Evolutionary conservation across 2,329 filamentous ascomycete species (phyloP).

Genomic region (Fusarium papillatum): DNA sequence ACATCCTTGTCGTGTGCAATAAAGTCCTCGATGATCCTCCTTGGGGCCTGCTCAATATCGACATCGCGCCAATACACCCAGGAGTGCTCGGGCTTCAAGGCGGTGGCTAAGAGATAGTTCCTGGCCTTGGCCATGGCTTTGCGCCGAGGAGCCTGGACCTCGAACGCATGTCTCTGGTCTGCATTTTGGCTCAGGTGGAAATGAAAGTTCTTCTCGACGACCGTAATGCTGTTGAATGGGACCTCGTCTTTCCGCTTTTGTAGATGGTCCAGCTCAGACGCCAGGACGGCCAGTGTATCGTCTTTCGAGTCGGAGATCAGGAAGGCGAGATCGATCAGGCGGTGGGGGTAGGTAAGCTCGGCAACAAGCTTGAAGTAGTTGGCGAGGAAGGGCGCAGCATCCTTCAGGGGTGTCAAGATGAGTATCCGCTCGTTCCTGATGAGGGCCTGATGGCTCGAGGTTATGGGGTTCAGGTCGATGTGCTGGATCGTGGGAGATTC

Average conservation of each 20-base stretch:
- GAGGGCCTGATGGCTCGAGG: constrained; percentile 83
- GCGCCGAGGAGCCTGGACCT: constrained; percentile 88
- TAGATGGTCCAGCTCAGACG: constrained; percentile 88
- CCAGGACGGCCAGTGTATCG: constrained; percentile 89
- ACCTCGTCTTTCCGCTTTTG: constrained; percentile 85
- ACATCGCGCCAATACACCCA: constrained; percentile 99
- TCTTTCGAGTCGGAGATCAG: constrained; percentile 93
- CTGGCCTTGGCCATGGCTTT: constrained; percentile 92
- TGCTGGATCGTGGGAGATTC: constrained; percentile 84
- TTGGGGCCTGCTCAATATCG: constrained; percentile 92
- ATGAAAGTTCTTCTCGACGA: constrained; percentile 94
- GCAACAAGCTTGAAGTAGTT: constrained; percentile 96
- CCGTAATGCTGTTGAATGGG: constrained; percentile 86
- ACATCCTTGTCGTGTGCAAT: constrained; percentile 94
- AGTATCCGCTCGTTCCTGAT: constrained; percentile 89
- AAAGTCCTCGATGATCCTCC: constrained; percentile 93
- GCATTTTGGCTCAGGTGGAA: constrained; percentile 82
- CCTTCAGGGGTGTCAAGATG: constrained; percentile 92
- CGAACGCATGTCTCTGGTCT: constrained; percentile 86
- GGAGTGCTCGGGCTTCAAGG: constrained; percentile 92
- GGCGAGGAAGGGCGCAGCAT: constrained; percentile 84
- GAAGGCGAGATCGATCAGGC: constrained; percentile 95
- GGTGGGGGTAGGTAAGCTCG: constrained; percentile 92
- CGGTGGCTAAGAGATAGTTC: constrained; percentile 89
- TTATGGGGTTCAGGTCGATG: constrained; percentile 87